Percentiles rank a stretch among this genome's conserved stretches.
Evolutionary conservation across 2,329 filamentous ascomycete genomes (phyloP).

Genomic region (Biscogniauxia sp.): DNA sequence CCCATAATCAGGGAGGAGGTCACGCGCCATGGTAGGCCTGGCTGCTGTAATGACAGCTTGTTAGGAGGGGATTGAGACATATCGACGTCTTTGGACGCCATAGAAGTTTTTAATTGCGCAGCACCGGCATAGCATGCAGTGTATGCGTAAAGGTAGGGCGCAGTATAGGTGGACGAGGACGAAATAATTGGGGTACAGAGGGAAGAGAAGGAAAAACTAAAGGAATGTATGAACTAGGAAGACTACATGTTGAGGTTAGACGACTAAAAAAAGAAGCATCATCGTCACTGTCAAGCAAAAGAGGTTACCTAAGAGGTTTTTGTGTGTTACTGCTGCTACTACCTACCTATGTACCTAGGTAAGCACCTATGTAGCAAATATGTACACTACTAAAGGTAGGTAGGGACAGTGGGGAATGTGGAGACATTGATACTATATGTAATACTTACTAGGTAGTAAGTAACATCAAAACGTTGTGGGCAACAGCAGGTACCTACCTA

Average conservation of each 20-base stretch:
- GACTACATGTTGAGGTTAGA: not conserved
- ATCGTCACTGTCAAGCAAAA: not conserved
- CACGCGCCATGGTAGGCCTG: conserved; percentile 67
- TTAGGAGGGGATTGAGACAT: conserved; percentile 20
- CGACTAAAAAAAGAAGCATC: not conserved
- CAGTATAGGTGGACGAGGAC: not conserved
- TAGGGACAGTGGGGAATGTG: not conserved
- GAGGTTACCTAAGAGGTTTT: too few relatives aligned
- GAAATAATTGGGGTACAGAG: not conserved
- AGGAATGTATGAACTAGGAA: not conserved
- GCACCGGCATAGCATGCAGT: conserved; percentile 13
- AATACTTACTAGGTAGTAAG: too few relatives aligned
- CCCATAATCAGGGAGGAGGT: conserved; percentile 75
- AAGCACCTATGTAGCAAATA: too few relatives aligned
- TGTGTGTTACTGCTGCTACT: too few relatives aligned
- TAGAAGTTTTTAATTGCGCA: not conserved
- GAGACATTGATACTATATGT: not conserved
- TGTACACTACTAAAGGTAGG: too few relatives aligned
- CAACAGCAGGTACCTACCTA: too few relatives aligned
- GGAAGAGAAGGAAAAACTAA: not conserved
- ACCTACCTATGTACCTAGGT: too few relatives aligned
- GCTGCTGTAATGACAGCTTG: conserved; percentile 37
- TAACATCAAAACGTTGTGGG: too few relatives aligned
- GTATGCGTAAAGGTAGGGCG: not conserved
- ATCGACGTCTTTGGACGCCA: conserved; percentile 5